A percentile compares a stretch with the other conserved stretches of the same genome.
These are phyloP conservation scores for Hibiscus tridactylites DNA, from an alignment of 345 rosid species.

Conservation along the genomic window DNA sequence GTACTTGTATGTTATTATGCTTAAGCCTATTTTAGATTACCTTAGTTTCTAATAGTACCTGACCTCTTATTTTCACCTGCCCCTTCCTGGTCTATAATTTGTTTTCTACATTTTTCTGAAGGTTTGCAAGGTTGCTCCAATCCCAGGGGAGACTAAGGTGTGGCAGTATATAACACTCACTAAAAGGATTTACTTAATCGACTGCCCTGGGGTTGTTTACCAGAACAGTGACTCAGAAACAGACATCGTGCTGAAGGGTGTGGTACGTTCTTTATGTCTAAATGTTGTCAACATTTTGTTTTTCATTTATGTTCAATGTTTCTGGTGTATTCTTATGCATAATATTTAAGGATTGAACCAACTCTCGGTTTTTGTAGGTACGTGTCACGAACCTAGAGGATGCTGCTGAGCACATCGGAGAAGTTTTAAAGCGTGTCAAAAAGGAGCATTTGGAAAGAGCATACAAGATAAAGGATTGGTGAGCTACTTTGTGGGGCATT, in stretches of 20 bases:
- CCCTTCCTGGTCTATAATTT: neutral
- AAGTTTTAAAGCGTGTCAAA: conserved; percentile 82
- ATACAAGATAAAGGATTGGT: conserved; percentile 82
- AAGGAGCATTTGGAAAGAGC: conserved; percentile 84
- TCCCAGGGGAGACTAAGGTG: conserved; percentile 97
- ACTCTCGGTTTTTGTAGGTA: conserved; percentile 35
- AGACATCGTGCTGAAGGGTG: conserved; percentile 90
- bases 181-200: conserved; percentile 87
- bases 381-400: conserved; percentile 77
- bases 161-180: conserved; percentile 96
- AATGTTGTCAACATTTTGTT: neutral
- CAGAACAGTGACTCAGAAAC: conserved; percentile 85
- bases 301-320: neutral
- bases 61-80: neutral
- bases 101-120: conserved; percentile 10
- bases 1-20: neutral
- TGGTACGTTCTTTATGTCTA: conserved; percentile 43
- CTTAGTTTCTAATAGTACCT: neutral
- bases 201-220: conserved; percentile 97
- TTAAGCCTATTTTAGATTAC: neutral
- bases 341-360: neutral
- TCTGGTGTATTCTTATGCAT: neutral
- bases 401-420: conserved; percentile 89
- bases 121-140: conserved; percentile 99
- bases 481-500: neutral